Base-by-base conservation (phyloP, 805 yeast species). In the Kodamaea jinghongensis region DNA sequence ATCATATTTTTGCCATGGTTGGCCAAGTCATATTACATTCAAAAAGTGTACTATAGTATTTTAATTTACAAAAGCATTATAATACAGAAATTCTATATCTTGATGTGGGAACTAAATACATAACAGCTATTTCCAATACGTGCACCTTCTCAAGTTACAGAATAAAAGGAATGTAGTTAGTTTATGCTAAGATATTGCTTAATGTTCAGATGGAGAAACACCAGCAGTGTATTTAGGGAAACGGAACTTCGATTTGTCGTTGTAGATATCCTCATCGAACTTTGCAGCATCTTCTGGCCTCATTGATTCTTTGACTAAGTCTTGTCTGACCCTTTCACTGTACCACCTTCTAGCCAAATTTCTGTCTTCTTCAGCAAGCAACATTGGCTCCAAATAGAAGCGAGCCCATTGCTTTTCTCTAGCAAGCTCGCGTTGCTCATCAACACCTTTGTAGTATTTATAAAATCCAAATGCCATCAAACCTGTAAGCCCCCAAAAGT, bases 331-430 rank as follows among this genome's bases (percentile, higher is more conserved):
- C 60, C 77, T 68, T 55, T 83, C 79, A 40, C 86, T 76, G 49
- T 67, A 69, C 45, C 76, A 74, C 55, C 95, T 74, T 67, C 95
- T 78, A 30, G 85, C 86, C 30, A 73, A 59, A 52, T 83, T 85
- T 58, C 96, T 75, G 61, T 86, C 96, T 51, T 78, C 80, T 64
- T 87, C 96, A 30, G 95, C 95, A 51, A 80, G 75, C 39, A 86
- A 72, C 48, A 84, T 67, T 1, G 96, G 95, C 52, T 78, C 73
- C 34, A 86, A 60, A 58, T 82, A 67, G 54, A 85, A 78, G 51
- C 95, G 73, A 6, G 90, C 73, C 90, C 93, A 86, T 45, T 75
- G 70, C 55, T 78, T 78, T 63, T 86, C 96, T 53, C 96, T 73
- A 29, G 77, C 61, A 29, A 85, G 73, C 63, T 86, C 96, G 51